Conservation (phyloP, 1,284 basidiomycete species). For the Polyporus tsugae region DNA sequence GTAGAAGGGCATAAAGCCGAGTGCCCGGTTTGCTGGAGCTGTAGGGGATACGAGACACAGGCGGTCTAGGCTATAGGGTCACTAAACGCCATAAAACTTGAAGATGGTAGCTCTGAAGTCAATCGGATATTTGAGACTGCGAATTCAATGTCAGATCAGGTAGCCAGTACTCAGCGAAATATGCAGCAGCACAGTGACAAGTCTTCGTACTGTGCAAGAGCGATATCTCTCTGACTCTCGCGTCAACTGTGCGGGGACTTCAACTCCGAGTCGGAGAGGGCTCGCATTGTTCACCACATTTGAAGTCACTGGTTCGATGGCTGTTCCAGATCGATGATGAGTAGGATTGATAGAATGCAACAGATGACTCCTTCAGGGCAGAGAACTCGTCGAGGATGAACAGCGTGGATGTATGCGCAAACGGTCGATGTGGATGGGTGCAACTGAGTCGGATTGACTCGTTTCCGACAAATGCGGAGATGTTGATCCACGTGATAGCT, state of each 20-base stretch:
- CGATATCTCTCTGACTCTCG: neutral
- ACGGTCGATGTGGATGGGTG: neutral
- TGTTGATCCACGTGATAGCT: conserved; percentile 17
- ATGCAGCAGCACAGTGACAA: neutral
- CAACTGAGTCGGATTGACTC: conserved; percentile 1
- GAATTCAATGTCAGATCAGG: neutral
- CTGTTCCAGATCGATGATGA: neutral
- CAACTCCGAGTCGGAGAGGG: neutral
- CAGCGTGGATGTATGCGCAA: neutral
- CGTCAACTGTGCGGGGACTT: neutral
- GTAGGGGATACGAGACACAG: too few species aligned
- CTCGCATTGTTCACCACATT: neutral
- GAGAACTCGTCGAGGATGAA: neutral
- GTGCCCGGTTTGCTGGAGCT: too few species aligned
- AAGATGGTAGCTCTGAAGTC: neutral
- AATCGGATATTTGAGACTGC: neutral
- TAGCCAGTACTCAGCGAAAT: too few species aligned
- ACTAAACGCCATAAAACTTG: too few species aligned
- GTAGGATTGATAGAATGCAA: neutral
- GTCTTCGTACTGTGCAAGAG: neutral
- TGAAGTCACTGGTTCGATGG: neutral
- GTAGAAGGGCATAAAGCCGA: too few species aligned
- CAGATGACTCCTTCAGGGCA: neutral
- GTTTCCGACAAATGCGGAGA: conserved; percentile 4
- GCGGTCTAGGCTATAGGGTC: too few species aligned